phyloP scores from a whole-genome alignment of 768 basidiomycete genomes.

The Kwoniella sp. region DNA sequence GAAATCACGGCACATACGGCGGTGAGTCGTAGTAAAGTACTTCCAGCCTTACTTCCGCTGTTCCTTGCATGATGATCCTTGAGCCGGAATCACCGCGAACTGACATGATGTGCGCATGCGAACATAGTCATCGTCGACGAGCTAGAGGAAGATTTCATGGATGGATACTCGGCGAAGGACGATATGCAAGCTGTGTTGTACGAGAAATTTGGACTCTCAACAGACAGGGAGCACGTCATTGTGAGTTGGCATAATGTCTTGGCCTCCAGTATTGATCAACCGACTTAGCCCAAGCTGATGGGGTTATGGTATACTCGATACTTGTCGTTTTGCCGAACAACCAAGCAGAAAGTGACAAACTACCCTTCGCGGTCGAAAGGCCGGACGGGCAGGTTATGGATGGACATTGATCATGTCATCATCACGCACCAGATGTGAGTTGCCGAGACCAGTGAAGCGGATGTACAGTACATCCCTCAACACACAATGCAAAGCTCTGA shows the following conservation, averaged over 20 bases:
- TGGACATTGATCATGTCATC: conserved; percentile 21
- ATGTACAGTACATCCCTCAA: too few species aligned
- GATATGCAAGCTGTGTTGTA: conserved; percentile 23
- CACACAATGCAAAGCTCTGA: too few species aligned
- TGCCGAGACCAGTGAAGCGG: too few species aligned
- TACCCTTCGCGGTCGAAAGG: conserved; percentile 4
- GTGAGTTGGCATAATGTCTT: conserved; percentile 5
- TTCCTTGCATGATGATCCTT: too few species aligned
- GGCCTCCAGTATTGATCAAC: background rate
- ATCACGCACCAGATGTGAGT: conserved; percentile 21
- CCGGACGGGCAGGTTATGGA: conserved; percentile 1
- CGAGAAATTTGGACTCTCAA: conserved; percentile 15
- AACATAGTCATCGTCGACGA: conserved; percentile 8
- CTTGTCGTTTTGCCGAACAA: too few species aligned
- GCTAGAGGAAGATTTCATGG: conserved; percentile 3
- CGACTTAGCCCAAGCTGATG: too few species aligned
- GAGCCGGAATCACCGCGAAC: background rate
- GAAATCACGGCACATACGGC: conserved; percentile 37
- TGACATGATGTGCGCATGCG: background rate
- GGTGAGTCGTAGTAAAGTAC: conserved; percentile 6
- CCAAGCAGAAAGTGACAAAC: conserved; percentile 9
- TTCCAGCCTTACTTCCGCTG: too few species aligned
- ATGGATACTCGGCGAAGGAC: conserved; percentile 3
- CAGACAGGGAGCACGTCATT: conserved; percentile 27
- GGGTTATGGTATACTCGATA: too few species aligned